Evolutionary conservation across 352 stramenopile species (phyloP).

Genomic region (Pythium aquatile): DNA sequence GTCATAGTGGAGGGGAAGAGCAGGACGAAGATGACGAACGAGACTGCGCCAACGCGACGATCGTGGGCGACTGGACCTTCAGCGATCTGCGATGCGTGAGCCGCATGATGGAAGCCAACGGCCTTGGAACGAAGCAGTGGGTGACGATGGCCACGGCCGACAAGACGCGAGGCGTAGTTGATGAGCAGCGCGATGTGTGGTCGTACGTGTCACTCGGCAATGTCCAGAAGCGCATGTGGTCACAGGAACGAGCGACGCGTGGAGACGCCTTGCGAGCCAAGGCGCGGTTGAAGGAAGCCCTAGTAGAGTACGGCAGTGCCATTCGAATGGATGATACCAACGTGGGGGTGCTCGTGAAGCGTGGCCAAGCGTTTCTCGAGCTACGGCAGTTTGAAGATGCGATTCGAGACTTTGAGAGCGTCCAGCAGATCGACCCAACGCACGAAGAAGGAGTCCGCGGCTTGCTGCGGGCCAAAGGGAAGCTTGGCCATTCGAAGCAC

Average conservation of each 20-base stretch:
- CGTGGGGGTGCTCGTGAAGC: constrained; percentile 18
- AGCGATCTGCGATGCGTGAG: constrained; percentile 27
- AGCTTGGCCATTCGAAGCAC: constrained; percentile 22
- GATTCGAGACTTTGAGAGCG: constrained; percentile 36
- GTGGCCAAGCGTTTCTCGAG: constrained; percentile 26
- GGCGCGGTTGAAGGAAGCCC: constrained; percentile 30
- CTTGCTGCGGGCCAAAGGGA: constrained; percentile 28
- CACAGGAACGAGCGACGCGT: constrained; percentile 29
- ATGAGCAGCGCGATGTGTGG: constrained; percentile 17
- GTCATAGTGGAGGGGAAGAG: constrained; percentile 1
- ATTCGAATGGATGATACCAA: constrained; percentile 36
- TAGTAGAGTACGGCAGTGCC: constrained; percentile 39
- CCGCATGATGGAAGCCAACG: constrained; percentile 25
- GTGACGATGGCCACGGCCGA: background rate
- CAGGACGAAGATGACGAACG: constrained; percentile 12
- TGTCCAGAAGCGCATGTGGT: constrained; percentile 40
- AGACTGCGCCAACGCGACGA: constrained; percentile 18
- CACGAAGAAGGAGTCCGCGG: constrained; percentile 18
- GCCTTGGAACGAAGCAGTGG: background rate
- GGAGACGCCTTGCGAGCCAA: constrained; percentile 30
- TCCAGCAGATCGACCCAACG: constrained; percentile 20
- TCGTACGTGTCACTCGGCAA: constrained; percentile 35
- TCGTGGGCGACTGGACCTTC: constrained; percentile 26
- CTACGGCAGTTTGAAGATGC: constrained; percentile 37
- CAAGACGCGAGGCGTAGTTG: background rate